phyloP scores from a whole-genome alignment of 371 early-diverging fungal genomes.

The Mucor indicus region DNA sequence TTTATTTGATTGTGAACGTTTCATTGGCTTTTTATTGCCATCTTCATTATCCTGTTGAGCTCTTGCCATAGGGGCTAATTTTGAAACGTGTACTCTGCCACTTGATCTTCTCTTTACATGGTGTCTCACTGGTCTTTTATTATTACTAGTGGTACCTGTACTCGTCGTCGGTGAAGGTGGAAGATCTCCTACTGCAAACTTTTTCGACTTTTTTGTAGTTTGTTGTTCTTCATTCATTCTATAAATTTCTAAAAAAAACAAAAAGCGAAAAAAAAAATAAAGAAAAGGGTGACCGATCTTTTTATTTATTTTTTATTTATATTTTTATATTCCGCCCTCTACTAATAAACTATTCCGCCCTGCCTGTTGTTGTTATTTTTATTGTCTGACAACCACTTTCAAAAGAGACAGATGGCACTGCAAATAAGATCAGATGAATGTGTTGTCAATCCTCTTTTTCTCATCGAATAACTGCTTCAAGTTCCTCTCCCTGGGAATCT shows the following conservation, averaged over 20 bases:
- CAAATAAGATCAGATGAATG: no score
- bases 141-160: constrained; percentile 5
- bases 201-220: constrained; percentile 11
- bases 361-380: no score
- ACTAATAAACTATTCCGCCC: not conserved
- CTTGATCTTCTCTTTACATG: constrained; percentile 48
- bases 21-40: constrained; percentile 21
- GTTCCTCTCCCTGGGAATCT: no score
- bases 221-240: constrained; percentile 6
- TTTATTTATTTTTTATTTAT: not conserved
- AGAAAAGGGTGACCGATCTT: not conserved
- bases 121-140: constrained; percentile 37
- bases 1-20: constrained; percentile 25
- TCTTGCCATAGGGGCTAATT: constrained; percentile 45
- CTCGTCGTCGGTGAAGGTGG: constrained; percentile 23
- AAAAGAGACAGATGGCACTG: no score
- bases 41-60: constrained; percentile 16
- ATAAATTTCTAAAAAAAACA: no score
- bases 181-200: constrained; percentile 30
- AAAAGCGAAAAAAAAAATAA: not conserved
- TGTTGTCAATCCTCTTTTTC: no score
- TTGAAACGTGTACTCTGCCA: constrained; percentile 48
- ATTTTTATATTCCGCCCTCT: not conserved
- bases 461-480: no score
- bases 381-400: no score